phyloP scores from a whole-genome alignment of 225 moss, liverwort and hornwort species.

The Bryum argenteum region DNA sequence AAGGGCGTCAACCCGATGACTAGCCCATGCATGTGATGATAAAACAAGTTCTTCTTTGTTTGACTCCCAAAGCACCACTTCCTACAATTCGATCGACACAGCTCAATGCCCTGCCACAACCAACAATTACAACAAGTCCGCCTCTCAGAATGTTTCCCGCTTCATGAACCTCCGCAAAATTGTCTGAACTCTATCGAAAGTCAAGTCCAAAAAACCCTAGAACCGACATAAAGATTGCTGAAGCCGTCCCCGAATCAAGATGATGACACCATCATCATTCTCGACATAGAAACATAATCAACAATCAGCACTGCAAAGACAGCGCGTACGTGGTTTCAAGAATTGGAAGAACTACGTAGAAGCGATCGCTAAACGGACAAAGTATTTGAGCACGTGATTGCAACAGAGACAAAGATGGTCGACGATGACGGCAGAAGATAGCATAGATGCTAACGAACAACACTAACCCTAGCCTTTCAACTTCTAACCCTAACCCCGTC shows the following conservation, averaged over 20 bases:
- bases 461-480: constrained; percentile 25
- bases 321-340: background rate
- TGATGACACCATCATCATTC: background rate
- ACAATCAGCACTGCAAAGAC: background rate
- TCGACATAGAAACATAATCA: background rate
- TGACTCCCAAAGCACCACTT: constrained; percentile 22
- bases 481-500: constrained; percentile 34
- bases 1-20: constrained; percentile 99
- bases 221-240: constrained; percentile 2
- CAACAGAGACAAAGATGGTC: constrained; percentile 11
- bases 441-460: constrained; percentile 6
- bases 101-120: constrained; percentile 41
- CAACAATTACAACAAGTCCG: constrained; percentile 24
- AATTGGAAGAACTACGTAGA: constrained; percentile 2
- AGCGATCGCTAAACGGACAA: background rate
- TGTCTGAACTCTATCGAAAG: constrained; percentile 11
- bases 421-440: constrained; percentile 17
- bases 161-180: constrained; percentile 18
- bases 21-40: constrained; percentile 93
- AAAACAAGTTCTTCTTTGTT: constrained; percentile 21
- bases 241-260: background rate
- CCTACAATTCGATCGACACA: constrained; percentile 19
- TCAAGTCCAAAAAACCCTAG: constrained; percentile 30
- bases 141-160: constrained; percentile 18
- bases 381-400: constrained; percentile 27